A percentile compares a stretch with the other conserved stretches of the same genome.
Conservation (phyloP, 2,329 filamentous ascomycete genomes). For the Coleophoma cylindrospora region DNA sequence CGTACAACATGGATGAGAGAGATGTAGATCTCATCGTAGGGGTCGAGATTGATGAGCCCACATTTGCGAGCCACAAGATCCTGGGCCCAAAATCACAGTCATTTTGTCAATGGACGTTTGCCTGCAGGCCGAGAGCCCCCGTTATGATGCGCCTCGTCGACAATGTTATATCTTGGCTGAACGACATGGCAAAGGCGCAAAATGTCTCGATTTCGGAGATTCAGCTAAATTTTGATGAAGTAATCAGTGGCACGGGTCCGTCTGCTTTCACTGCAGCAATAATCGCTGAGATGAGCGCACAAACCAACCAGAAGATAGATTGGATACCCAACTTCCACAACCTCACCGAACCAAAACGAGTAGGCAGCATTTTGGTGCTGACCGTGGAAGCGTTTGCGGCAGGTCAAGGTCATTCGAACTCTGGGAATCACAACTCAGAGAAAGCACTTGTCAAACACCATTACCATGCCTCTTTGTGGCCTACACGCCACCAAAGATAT, state of each 20-base stretch:
- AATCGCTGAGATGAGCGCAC: constrained; percentile 53
- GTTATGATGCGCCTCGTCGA: constrained; percentile 64
- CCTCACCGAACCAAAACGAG: constrained; percentile 56
- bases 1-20: constrained; percentile 51
- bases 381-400: constrained; percentile 67
- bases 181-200: constrained; percentile 51
- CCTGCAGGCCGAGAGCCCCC: constrained; percentile 59
- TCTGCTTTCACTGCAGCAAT: constrained; percentile 63
- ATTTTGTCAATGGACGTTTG: constrained; percentile 71
- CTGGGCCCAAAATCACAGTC: constrained; percentile 62
- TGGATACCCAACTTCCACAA: constrained; percentile 60
- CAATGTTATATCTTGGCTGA: constrained; percentile 61
- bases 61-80: constrained; percentile 56
- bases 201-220: constrained; percentile 51
- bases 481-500: constrained; percentile 56
- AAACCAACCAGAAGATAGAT: constrained; percentile 37
- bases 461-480: constrained; percentile 70
- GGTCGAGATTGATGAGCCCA: constrained; percentile 64
- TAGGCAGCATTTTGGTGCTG: constrained; percentile 58
- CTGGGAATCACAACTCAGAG: constrained; percentile 60
- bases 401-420: constrained; percentile 66
- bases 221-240: constrained; percentile 62
- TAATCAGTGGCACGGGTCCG: constrained; percentile 64
- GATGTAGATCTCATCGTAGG: constrained; percentile 66
- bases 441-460: constrained; percentile 65